Percentiles rank a stretch among this genome's conserved stretches.
Conservation (phyloP, 768 basidiomycete species). For the Tylopilus cervinicoccineus region DNA sequence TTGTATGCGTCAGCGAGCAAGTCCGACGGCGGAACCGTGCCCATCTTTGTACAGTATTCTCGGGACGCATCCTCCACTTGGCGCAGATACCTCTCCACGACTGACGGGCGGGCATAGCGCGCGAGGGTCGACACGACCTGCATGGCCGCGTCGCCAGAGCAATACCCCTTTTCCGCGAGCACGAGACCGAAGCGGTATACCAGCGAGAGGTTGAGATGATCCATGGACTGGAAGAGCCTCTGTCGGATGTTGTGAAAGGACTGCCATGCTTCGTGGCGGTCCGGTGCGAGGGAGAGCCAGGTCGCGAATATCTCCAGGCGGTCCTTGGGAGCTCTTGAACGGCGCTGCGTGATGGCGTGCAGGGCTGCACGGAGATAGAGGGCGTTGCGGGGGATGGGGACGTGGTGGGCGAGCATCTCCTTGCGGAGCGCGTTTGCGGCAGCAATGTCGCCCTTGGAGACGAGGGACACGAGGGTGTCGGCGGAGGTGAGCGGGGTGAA, state of each 20-base stretch:
- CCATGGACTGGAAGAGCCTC: conserved; percentile 29
- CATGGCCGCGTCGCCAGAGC: conserved; percentile 9
- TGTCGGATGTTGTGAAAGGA: conserved; percentile 30
- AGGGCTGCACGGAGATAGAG: conserved; percentile 38
- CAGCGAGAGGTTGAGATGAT: conserved; percentile 32
- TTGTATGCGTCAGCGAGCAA: conserved; percentile 27
- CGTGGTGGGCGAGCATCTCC: conserved; percentile 37
- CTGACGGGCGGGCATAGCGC: conserved; percentile 37
- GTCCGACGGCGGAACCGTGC: conserved; percentile 2
- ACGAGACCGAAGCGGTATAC: conserved; percentile 41
- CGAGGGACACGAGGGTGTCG: conserved; percentile 20
- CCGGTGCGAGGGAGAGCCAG: conserved; percentile 46
- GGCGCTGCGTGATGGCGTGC: conserved; percentile 24
- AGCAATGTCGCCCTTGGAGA: conserved; percentile 18
- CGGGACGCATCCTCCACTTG: conserved; percentile 20
- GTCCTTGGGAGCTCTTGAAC: conserved; percentile 13
- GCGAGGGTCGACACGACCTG: conserved; percentile 38
- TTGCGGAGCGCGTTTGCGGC: conserved; percentile 35
- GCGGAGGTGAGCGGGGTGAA: conserved; percentile 25
- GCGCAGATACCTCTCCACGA: conserved; percentile 37
- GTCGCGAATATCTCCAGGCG: conserved; percentile 27
- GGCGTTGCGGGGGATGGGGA: conserved; percentile 33
- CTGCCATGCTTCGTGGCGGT: conserved; percentile 16
- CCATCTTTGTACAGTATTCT: conserved; percentile 5
- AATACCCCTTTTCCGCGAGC: conserved; percentile 47